Percentiles rank a stretch among this genome's conserved stretches.
These are phyloP conservation scores for Alternaria sp. DNA, from an alignment of 2,329 filamentous ascomycete species.

Conservation along the genomic window DNA sequence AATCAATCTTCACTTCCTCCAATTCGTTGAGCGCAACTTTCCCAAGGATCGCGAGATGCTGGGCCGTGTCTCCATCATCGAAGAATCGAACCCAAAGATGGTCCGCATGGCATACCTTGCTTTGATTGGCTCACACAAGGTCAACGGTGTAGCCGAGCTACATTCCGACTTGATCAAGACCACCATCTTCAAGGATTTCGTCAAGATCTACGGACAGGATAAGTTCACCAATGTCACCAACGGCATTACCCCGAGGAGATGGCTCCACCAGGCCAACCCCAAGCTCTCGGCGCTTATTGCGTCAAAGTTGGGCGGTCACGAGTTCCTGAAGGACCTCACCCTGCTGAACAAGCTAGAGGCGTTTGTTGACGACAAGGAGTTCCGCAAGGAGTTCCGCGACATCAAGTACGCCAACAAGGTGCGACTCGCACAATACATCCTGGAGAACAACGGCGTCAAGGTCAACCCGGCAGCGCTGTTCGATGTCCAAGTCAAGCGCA, in stretches of 20 bases:
- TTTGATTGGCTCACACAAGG: slow-evolving; percentile 97
- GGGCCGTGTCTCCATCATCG: slow-evolving; percentile 89
- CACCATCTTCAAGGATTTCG: slow-evolving; percentile 99
- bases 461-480: slow-evolving; percentile 91
- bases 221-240: slow-evolving; percentile 99
- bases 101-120: slow-evolving; percentile 96
- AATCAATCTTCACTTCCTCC: slow-evolving; percentile 93
- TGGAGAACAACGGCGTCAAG: slow-evolving; percentile 75
- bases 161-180: slow-evolving; percentile 98
- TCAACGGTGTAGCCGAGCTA: slow-evolving; percentile 96
- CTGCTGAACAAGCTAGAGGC: slow-evolving; percentile 83
- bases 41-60: slow-evolving; percentile 89
- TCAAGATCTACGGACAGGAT: slow-evolving; percentile 90
- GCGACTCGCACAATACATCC: slow-evolving; percentile 88
- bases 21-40: slow-evolving; percentile 87
- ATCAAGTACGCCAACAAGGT: slow-evolving; percentile 98
- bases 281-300: slow-evolving; percentile 90
- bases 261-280: slow-evolving; percentile 97
- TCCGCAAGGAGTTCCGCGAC: slow-evolving; percentile 92
- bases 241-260: slow-evolving; percentile 92
- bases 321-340: slow-evolving; percentile 90
- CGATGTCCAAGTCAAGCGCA: slow-evolving; percentile 97
- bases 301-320: slow-evolving; percentile 81
- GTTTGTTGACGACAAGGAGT: slow-evolving; percentile 83
- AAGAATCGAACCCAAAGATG: slow-evolving; percentile 97